Evolutionary conservation across 192 early-diverging fungal genomes (phyloP).

Genomic region (Coemansia sp.): DNA sequence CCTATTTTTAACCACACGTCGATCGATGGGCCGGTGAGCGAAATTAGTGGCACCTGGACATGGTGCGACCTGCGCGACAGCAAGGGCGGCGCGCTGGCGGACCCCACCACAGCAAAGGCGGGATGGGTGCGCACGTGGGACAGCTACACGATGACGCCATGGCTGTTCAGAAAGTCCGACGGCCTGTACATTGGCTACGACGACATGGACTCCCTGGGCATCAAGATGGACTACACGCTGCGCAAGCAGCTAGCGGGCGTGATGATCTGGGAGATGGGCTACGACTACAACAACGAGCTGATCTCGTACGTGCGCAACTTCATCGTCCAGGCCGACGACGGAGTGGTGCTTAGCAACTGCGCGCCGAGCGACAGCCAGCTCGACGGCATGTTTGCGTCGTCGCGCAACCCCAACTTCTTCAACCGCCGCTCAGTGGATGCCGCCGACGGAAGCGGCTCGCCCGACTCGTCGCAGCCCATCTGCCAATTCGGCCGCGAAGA

Average conservation of each 20-base stretch:
- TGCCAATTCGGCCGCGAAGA: conserved; percentile 31
- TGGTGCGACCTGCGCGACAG: conserved; percentile 61
- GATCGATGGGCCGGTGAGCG: conserved; percentile 57
- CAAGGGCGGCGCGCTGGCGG: conserved; percentile 49
- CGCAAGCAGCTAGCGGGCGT: conserved; percentile 62
- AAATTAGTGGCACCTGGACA: conserved; percentile 62
- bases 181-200: conserved; percentile 71
- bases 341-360: conserved; percentile 33
- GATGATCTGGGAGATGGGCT: conserved; percentile 73
- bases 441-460: background rate
- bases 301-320: conserved; percentile 51
- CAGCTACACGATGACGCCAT: conserved; percentile 63
- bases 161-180: conserved; percentile 64
- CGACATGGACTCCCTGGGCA: conserved; percentile 60
- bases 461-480: conserved; percentile 22
- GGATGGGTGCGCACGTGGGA: conserved; percentile 72
- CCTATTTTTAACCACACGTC: conserved; percentile 50
- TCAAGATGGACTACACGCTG: conserved; percentile 64
- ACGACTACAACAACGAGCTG: conserved; percentile 67
- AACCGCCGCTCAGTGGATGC: conserved; percentile 27
- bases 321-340: conserved; percentile 31
- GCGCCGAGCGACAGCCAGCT: conserved; percentile 37
- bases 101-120: conserved; percentile 29
- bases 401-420: conserved; percentile 45
- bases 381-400: conserved; percentile 29